Conservation (phyloP, 2,329 filamentous ascomycete genomes). For the Drechslera avenae region DNA sequence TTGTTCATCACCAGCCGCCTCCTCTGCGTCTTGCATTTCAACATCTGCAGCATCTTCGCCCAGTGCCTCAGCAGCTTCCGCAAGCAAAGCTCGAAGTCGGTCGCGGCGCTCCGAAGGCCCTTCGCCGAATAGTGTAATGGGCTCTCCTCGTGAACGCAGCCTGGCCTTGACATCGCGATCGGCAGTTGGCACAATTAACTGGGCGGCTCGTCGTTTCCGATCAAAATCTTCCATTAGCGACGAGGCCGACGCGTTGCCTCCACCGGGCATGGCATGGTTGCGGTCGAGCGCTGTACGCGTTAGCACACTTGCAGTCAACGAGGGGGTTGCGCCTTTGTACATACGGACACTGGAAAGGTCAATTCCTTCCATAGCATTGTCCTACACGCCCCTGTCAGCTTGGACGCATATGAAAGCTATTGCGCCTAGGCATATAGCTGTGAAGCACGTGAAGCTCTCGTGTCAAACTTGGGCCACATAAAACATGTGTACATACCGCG, state of each 20-base stretch:
- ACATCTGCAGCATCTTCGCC: conserved; percentile 57
- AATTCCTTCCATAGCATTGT: conserved; percentile 61
- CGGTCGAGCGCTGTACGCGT: conserved; percentile 65
- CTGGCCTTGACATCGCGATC: conserved; percentile 78
- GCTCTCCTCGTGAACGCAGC: conserved; percentile 80
- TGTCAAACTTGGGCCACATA: neutral
- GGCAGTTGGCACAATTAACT: conserved; percentile 91
- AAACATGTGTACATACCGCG: conserved; percentile 61
- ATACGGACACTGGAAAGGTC: conserved; percentile 68
- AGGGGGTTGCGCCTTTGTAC: conserved; percentile 36
- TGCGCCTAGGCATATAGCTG: conserved; percentile 3
- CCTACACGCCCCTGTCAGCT: conserved; percentile 44
- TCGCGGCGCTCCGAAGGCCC: conserved; percentile 84
- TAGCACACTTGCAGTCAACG: neutral
- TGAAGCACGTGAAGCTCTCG: conserved; percentile 29
- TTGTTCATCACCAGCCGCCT: conserved; percentile 60
- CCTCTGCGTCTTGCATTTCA: conserved; percentile 57
- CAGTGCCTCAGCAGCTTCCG: conserved; percentile 69
- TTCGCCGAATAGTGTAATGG: conserved; percentile 93
- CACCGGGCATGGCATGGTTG: conserved; percentile 81
- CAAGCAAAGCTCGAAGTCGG: conserved; percentile 79
- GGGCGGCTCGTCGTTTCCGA: conserved; percentile 85
- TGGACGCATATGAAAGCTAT: conserved; percentile 1
- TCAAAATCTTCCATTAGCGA: conserved; percentile 87
- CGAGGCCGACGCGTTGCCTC: conserved; percentile 79